Conservation (phyloP, 108 stramenopile genomes). For the Nitzschia palea region DNA sequence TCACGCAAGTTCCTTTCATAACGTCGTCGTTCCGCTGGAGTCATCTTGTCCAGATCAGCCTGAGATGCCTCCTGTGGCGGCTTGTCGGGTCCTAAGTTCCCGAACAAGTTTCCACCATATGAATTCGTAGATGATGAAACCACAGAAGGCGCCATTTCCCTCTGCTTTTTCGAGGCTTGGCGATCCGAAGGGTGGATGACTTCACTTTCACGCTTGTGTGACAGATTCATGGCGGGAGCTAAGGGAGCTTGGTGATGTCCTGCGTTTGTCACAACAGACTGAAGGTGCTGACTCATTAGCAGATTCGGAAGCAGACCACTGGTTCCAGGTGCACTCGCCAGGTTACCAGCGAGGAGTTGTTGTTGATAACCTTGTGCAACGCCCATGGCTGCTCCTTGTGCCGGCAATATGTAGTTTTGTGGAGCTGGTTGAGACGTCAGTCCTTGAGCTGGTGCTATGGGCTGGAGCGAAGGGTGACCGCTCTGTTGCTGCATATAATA, state of each 20-base stretch:
- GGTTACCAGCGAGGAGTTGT: neutral
- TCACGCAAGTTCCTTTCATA: slow-evolving; percentile 83
- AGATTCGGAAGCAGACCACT: neutral
- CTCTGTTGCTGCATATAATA: slow-evolving; percentile 1
- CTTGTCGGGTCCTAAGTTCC: neutral
- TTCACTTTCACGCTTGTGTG: neutral
- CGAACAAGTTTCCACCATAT: neutral
- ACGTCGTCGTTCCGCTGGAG: slow-evolving; percentile 59
- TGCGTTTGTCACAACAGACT: neutral
- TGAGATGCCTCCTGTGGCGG: slow-evolving; percentile 10
- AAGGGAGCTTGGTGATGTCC: neutral
- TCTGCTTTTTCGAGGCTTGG: neutral
- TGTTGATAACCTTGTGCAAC: neutral
- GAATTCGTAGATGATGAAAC: slow-evolving; percentile 4
- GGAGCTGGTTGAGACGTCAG: neutral
- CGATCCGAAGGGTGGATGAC: neutral
- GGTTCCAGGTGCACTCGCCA: neutral
- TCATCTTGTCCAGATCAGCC: slow-evolving; percentile 49
- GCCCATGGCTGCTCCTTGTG: neutral
- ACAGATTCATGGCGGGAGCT: neutral
- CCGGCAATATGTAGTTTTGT: slow-evolving; percentile 1
- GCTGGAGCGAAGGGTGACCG: neutral
- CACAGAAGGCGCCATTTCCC: slow-evolving; percentile 2
- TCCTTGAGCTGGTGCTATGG: slow-evolving; percentile 5
- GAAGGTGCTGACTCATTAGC: slow-evolving; percentile 3